Evolutionary conservation across 129 eudicot species (phyloP), one percentile per base, ranked within the genome.

Genomic region (Sambucus nigra): DNA sequence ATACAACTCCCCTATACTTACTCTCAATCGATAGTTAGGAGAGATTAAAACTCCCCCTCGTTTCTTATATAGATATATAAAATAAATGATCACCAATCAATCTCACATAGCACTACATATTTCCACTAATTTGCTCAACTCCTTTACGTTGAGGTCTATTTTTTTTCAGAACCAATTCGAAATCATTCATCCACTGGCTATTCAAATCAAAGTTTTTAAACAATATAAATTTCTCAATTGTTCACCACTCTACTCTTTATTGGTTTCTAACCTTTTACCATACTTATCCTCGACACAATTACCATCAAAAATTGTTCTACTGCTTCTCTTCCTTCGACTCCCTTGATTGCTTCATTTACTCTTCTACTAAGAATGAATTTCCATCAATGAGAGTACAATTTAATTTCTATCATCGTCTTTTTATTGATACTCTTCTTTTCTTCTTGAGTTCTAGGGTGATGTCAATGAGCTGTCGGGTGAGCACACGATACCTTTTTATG

Each of bases 91-190:
- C 71, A 55, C 57, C 53, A 54, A 70, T 41, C 69, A 65, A 53
- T 67, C 55, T 50, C 68, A 55, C 56, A 68, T 47, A 71, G 53
- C 42, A 70, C 73, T 67, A 67, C 47, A 76, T 35, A 47, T 71
- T 48, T 39, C 19, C 67, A 71, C 58, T 53, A 39, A 59, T 22
- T 51, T 54, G 59, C 21, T 69, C 72, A 29, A 41, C 38, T 56
- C 69, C 77, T 53, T 76, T 66, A 48, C 70, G 72, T 87, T 82
- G 69, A 87, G 74, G 74, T 87, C 94, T 49, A 87, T 53, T 61
- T 47, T n/a, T n/a, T 61, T 41, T 56, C 46, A 76, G 69, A 72
- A 68, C 74, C 51, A 74, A 73, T 68, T 82, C 94, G 39, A 55
- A 26, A 24, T 83, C 88, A 69, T 56, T 76, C 60, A 61, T 47